Base-by-base conservation (phyloP, 768 basidiomycete genomes). In the Suillus sp. region DNA sequence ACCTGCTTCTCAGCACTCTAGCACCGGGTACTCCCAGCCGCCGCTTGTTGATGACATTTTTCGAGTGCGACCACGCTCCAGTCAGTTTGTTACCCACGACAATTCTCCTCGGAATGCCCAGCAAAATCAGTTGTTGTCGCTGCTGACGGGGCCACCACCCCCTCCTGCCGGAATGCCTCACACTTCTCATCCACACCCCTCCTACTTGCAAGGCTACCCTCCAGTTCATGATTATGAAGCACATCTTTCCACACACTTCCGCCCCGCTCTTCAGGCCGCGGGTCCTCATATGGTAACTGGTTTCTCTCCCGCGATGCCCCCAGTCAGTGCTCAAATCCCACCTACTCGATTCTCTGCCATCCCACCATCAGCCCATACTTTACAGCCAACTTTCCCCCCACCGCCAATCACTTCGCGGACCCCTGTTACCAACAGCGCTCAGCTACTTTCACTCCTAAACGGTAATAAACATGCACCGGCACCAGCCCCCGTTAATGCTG, bases 41-140 rank as follows among this genome's bases (percentile, higher is more conserved):
- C 50, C 63, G 54, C 43, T 42, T 65, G 22, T 30, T 42, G 20
- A 22, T 45, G 57, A 64, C 27, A 74, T 69, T 78, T 79, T 80
- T 57, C 82, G 84, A 71, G 73, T 79, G 25, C 77, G 85, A 60
- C 76, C 85, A 38, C 77, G 75, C 59, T 84, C 84, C 11, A 82
- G 81, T 64, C 82, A 83, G 61, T 72, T 38, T 38, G 9, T 79
- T 27, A 74, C 75, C 56, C 80, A 79, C 61, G 77, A 76, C 20
- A 53, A 61, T 7, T 45, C 67, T n/a, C 43, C 58, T 58, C 27
- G 60, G 45, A 9, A 60, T 59, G 59, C 51, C 51, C 68, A 67
- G 45, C 69, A 64, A 56, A 71, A 48, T 25, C 71, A 69, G 56
- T 48, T 59, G 25, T 53, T 63, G 1, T 53, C 74, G 38, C 22